phyloP scores from a whole-genome alignment of 2,329 filamentous ascomycete species.

The Claviceps capensis region DNA sequence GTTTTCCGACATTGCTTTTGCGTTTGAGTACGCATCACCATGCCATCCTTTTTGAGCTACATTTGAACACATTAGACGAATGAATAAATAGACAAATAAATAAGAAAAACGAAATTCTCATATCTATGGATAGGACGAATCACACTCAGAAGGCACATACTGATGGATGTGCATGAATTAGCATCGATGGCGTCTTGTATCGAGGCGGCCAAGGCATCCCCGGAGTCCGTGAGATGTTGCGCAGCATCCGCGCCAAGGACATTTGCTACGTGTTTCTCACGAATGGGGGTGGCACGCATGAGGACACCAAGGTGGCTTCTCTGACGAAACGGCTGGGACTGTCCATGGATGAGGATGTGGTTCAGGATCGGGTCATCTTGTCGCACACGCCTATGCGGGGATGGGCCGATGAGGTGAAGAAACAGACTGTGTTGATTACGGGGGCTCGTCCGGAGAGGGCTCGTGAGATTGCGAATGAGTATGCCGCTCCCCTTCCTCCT shows the following conservation, averaged over 20 bases:
- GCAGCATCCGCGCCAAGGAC: conserved; percentile 55
- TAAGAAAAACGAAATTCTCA: background rate
- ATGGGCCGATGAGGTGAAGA: conserved; percentile 28
- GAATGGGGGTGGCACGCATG: conserved; percentile 82
- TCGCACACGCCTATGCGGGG: conserved; percentile 78
- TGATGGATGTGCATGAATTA: conserved; percentile 10
- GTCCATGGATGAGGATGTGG: conserved; percentile 18
- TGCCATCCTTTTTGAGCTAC: background rate
- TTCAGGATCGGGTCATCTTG: conserved; percentile 42
- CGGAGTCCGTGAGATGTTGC: conserved; percentile 60
- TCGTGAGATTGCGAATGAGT: conserved; percentile 58
- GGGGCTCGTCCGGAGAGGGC: conserved; percentile 56
- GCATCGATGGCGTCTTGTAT: conserved; percentile 89
- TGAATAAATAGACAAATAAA: no score
- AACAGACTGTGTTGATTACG: conserved; percentile 54
- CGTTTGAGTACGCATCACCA: conserved; percentile 20
- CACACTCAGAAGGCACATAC: background rate
- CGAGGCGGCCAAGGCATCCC: conserved; percentile 68
- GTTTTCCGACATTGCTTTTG: conserved; percentile 22
- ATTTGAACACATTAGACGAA: background rate
- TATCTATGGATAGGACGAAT: background rate
- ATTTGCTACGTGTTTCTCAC: conserved; percentile 93
- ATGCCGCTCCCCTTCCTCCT: background rate
- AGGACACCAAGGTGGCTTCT: conserved; percentile 30
- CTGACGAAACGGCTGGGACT: conserved; percentile 20